Evolutionary conservation across 192 early-diverging fungal genomes (phyloP).

Genomic region (Geranomyces variabilis): DNA sequence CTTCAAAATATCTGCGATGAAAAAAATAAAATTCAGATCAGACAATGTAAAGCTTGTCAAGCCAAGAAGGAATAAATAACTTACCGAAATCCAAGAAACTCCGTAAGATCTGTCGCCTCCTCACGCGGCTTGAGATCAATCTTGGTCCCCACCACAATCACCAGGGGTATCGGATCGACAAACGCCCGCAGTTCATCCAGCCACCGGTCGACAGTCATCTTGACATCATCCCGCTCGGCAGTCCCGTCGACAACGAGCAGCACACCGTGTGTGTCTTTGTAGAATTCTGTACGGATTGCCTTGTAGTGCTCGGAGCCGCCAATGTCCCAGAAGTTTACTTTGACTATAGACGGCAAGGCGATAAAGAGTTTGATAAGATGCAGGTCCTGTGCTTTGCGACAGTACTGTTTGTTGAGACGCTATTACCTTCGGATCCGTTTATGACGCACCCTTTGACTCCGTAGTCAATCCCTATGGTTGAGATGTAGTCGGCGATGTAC

Average conservation of each 20-base stretch:
- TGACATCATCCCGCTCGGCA: constrained; percentile 40
- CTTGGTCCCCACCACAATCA: constrained; percentile 57
- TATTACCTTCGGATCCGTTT: constrained; percentile 46
- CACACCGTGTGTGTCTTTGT: constrained; percentile 62
- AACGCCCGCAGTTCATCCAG: constrained; percentile 48
- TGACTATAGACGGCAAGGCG: constrained; percentile 49
- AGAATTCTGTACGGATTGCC: constrained; percentile 66
- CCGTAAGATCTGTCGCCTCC: background rate
- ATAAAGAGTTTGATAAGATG: too few species aligned
- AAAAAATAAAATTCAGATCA: constrained; percentile 3
- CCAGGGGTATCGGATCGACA: constrained; percentile 36
- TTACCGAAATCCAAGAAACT: constrained; percentile 16
- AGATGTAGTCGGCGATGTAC: constrained; percentile 60
- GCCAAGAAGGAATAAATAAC: too few species aligned
- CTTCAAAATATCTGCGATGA: constrained; percentile 54
- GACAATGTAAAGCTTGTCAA: background rate
- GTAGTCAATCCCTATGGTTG: constrained; percentile 67
- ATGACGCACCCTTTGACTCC: constrained; percentile 56
- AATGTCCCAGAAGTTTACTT: constrained; percentile 68
- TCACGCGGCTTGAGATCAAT: constrained; percentile 8
- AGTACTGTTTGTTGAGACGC: too few species aligned
- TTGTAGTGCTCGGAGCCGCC: constrained; percentile 57
- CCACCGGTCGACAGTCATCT: constrained; percentile 45
- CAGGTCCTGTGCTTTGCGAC: too few species aligned
- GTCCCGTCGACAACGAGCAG: background rate